Evolutionary conservation across 2,329 filamentous ascomycete genomes (phyloP).

Genomic region (Cadophora luteo-olivacea): DNA sequence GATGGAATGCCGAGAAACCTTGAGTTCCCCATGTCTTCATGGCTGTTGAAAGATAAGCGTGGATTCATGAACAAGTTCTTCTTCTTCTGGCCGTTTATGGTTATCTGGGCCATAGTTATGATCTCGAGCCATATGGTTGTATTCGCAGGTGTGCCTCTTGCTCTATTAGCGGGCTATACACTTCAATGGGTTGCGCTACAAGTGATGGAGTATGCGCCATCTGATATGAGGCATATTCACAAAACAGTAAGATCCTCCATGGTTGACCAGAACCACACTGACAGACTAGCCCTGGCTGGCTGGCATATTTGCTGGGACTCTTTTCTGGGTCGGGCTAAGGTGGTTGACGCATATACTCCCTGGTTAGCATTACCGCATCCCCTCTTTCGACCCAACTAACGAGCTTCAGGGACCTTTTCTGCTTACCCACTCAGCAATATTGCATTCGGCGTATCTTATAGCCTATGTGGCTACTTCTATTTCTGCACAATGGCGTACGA

Average conservation of each 20-base stretch:
- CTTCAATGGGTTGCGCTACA: slow-evolving; percentile 81
- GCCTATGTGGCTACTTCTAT: slow-evolving; percentile 85
- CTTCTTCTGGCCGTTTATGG: slow-evolving; percentile 85
- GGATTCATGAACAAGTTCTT: slow-evolving; percentile 84
- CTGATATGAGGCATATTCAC: slow-evolving; percentile 88
- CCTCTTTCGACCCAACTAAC: slow-evolving; percentile 43
- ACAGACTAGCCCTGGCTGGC: slow-evolving; percentile 81
- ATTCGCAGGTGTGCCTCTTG: slow-evolving; percentile 76
- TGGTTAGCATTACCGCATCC: slow-evolving; percentile 54
- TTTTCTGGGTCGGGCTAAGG: slow-evolving; percentile 80
- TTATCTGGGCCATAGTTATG: slow-evolving; percentile 74
- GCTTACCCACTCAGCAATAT: slow-evolving; percentile 78
- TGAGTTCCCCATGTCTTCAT: slow-evolving; percentile 75
- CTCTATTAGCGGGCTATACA: slow-evolving; percentile 68
- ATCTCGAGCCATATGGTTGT: slow-evolving; percentile 77
- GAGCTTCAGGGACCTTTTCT: slow-evolving; percentile 64
- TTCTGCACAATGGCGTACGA: slow-evolving; percentile 84
- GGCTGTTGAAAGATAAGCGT: slow-evolving; percentile 77
- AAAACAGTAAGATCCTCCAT: slow-evolving; percentile 70
- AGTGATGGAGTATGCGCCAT: slow-evolving; percentile 80
- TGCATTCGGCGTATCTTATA: slow-evolving; percentile 69
- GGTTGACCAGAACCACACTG: background rate
- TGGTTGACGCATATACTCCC: slow-evolving; percentile 80
- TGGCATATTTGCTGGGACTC: slow-evolving; percentile 86
- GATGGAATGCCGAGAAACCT: slow-evolving; percentile 75